Evolutionary conservation across 768 basidiomycete species (phyloP), one percentile per base, ranked within the genome.

Genomic region (Suillus spraguei): DNA sequence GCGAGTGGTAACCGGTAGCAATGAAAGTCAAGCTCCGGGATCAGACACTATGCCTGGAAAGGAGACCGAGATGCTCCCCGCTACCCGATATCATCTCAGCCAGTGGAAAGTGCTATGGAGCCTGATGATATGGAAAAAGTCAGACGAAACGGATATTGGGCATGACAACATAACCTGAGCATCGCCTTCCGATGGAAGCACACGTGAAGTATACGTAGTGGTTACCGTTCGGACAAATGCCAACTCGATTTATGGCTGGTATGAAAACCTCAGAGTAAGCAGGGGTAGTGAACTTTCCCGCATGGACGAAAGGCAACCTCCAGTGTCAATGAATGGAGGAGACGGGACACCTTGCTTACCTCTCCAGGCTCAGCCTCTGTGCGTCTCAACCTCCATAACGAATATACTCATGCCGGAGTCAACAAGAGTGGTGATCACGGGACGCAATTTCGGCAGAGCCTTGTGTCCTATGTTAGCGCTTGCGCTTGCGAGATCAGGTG

Each of bases 391-490:
- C 52, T 67, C 16, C 17, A 61, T 36, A 50, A 0, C 4, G 14
- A 32, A 7, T 8, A n/a, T 63, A 4, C n/a, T 47, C 4, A 1
- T 2, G 16, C 39, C 61, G 1, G 16, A 9, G 2, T 20, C 22
- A 6, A 8, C 49, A 1, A 63, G 47, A 33, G 35, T 70, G 35
- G 46, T 68, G 8, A 5, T 38, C 17, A 64, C 66, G 0, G 69
- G 69, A 3, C 60, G 63, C 35, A 64, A 62, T 60, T 66, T 69
- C 33, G 66, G 64, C 5, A 64, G 62, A 8, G 41, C 60, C 0
- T 62, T 69, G 41, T 60, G 64, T 24, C 46, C 69, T 22, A 61
- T 65, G 36, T 36, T 68, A 16, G 64, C 69, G 1, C 62, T 70
- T n/a, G 35, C 66, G 20, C 55, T 70, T 0, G 63, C 65, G 5